Base-by-base conservation (phyloP, 331 rosid species). In the Quercus tomentella region DNA sequence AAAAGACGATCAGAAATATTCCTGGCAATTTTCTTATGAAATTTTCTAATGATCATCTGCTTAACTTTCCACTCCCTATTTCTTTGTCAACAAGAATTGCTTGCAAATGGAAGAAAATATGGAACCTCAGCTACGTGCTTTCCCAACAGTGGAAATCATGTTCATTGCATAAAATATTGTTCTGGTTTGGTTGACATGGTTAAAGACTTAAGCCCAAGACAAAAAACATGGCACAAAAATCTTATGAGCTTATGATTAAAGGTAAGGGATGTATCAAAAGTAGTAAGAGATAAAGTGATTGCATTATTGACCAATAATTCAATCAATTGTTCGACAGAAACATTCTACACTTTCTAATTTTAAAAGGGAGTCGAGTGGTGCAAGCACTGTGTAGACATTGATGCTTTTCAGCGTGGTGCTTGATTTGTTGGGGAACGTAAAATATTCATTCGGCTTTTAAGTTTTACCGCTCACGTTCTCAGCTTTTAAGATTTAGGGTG, bases 241-340 rank as follows among this genome's bases (percentile, higher is more conserved):
- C 75, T 17, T 51, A 26, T 14, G 33, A 51, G 62, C 35, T 41
- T 61, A 68, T n/a, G 62, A 79, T 14, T 45, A 31, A 77, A 82
- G 83, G 75, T 74, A 2, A 49, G 21, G 79, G 51, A 70, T 63
- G 35, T 74, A 33, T 67, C 20, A 75, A 75, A 55, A 65, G 51
- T 7, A 37, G 73, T 62, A 28, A 28, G 75, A 78, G 71, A 73
- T 41, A 79, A 77, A 79, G 84, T 80, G 81, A 74, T 70, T 62
- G 79, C 80, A 77, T 57, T 76, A 62, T 80, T 80, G 79, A 77
- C 87, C 56, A 57, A 51, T 70, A 68, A 70, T 80, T 70, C 81
- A 73, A 45, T 63, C 41, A 58, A 71, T 66, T 25, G 45, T 41
- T 41, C 45, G 77, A 69, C 4, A 67, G 71, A 74, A 73, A 37